Evolutionary conservation across 2,329 filamentous ascomycete species (phyloP), one percentile per base, ranked within the genome.

Genomic region (Fusarium tricinctum): DNA sequence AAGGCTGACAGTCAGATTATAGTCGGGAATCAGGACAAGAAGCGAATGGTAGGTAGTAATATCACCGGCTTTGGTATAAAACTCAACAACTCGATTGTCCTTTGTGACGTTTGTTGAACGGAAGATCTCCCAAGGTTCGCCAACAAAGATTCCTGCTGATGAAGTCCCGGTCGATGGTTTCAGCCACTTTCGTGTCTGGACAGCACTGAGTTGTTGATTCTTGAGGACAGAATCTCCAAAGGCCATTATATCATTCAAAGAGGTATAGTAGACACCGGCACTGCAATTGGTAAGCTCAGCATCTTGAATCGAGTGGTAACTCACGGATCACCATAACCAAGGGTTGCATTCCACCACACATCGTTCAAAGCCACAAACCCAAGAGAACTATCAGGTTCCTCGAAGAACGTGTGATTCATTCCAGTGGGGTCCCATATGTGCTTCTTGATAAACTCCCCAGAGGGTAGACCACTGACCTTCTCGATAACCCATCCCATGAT

Each of bases 321-420:
- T 33, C 8, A 67, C 63, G 63, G 50, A n/a, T 35, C 52, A 2
- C 48, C 46, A 40, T 48, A 63, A 1, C 63, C 63, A n/a, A 67
- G 50, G 1, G 46, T 63, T 2, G 57, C 57, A 0, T 67, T 67
- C 63, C 63, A 67, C 63, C 57, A 67, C n/a, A 46, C 8, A 3
- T 67, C 63, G 5, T 47, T 17, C 1, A 22, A 8, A 1, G 63
- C 39, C 0, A 67, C 63, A 4, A 67, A 67, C 0, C 63, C 63
- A 9, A 67, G 7, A 1, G 51, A 53, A 15, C 45, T 40, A 15
- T 67, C 47, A 3, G 63, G 63, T 0, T 48, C 45, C 3, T 23
- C 12, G 9, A 33, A 7, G 0, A 28, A 67, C 5, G 63, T 67
- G 0, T 67, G 23, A 0, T 52, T 0, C 63, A 67, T 67, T 5